Base-by-base conservation (phyloP, 495 filamentous ascomycete species). In the Lasiosphaeriaceae sp. region DNA sequence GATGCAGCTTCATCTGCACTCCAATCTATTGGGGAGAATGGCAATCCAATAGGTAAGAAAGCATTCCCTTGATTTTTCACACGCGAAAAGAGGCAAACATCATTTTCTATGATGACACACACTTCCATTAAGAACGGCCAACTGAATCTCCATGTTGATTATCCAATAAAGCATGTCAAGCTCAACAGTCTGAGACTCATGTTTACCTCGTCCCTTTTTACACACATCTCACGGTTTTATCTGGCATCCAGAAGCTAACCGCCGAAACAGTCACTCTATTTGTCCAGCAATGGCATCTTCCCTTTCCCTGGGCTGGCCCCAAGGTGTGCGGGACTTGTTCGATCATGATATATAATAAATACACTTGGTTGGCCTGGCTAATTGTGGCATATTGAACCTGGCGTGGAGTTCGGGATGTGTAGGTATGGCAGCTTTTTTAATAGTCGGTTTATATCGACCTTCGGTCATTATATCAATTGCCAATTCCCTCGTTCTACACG, bases 131-230 rank as follows among this genome's bases (percentile, higher is more conserved):
- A 81, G 77, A 82, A 82, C 77, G 75, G 79, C 76, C 78, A 80
- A 79, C 80, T 75, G 78, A 83, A 81, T 61, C 53, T 62, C 45
- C 63, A 80, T 83, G 80, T 81, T 73, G 80, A 82, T n/a, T n/a
- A n/a, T 72, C 66, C 64, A 69, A 47, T 51, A 64, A 73, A 71
- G 26, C 26, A 61, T 68, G 76, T 82, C 80, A 82, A 82, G 78
- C 78, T 82, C 80, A 82, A 82, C 80, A 81, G 77, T 82, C 78
- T 82, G 80, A 82, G n/a, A n/a, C n/a, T n/a, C 59, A 52, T 54
- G 39, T 29, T 59, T 45, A 26, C 44, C 35, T 39, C 41, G 45
- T 55, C 8, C n/a, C 56, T 50, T 9, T 31, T 46, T 57, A 21
- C 43, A 48, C 31, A 14, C 29, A n/a, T 45, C 34, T 19, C 37